Evolutionary conservation across 2,329 filamentous ascomycete species (phyloP).

Genomic region (Fusarium mexicanum): DNA sequence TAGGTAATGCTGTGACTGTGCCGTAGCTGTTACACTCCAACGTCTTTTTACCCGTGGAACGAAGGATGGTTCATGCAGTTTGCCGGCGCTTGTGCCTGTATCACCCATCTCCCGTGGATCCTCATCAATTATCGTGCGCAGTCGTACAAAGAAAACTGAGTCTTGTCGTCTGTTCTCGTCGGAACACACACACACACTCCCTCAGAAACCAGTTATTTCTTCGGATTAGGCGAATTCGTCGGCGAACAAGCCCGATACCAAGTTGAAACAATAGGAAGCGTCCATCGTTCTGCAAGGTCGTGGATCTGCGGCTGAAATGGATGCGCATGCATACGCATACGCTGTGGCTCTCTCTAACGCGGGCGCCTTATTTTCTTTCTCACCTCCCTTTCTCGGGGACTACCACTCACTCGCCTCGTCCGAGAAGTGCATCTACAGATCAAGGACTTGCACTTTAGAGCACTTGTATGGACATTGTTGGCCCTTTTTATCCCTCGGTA

Average conservation of each 20-base stretch:
- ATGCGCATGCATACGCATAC: not conserved
- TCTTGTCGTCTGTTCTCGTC: not conserved
- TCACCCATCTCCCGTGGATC: not conserved
- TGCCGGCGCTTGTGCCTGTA: slow-evolving; percentile 1
- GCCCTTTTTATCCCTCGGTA: not conserved
- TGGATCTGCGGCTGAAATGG: not conserved
- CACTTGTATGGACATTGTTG: not conserved
- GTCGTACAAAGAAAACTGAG: not conserved
- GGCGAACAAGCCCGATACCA: not conserved
- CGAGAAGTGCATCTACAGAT: not conserved
- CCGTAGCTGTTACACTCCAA: not conserved
- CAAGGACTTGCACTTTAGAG: not conserved
- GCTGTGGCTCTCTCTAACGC: not conserved
- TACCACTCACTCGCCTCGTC: not conserved
- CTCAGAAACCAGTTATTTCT: not conserved
- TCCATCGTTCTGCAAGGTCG: not conserved
- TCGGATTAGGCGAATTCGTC: not conserved
- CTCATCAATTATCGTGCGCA: not conserved
- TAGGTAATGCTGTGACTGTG: too few relatives aligned
- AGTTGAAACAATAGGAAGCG: not conserved
- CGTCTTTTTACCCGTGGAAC: not conserved
- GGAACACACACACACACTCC: not conserved
- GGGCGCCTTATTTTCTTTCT: not conserved
- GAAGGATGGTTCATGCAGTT: not conserved
- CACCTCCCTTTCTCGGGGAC: not conserved